These are phyloP conservation scores for Gilbertella persicaria DNA, from an alignment of 371 early-diverging fungal genomes.

Conservation along the genomic window DNA sequence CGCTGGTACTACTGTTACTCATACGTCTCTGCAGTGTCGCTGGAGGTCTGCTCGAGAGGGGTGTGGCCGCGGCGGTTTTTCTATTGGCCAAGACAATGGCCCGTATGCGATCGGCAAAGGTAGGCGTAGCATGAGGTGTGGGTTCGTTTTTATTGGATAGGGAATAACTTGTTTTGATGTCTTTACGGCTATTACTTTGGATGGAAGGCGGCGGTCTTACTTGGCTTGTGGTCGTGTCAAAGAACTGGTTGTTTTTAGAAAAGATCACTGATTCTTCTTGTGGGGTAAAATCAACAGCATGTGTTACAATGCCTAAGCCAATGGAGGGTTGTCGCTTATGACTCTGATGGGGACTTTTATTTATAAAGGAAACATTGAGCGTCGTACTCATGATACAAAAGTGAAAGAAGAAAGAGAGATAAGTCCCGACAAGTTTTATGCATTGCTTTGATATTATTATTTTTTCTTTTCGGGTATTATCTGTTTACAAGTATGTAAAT, in stretches of 20 bases:
- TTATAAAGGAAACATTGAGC: no score
- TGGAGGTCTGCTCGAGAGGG: slow-evolving; percentile 12
- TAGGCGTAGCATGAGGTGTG: neutral
- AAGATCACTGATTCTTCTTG: neutral
- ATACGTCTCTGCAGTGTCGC: no score
- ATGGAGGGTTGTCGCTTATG: slow-evolving; percentile 27
- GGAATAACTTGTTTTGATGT: no score
- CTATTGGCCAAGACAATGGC: slow-evolving; percentile 24
- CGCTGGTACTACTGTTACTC: slow-evolving; percentile 7
- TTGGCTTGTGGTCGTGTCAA: neutral
- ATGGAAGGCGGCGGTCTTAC: slow-evolving; percentile 11
- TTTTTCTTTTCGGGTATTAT: neutral
- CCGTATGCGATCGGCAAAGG: slow-evolving; percentile 30
- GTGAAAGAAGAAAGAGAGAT: neutral
- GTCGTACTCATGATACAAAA: slow-evolving; percentile 7
- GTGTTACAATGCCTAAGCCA: slow-evolving; percentile 38
- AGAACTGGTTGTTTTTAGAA: slow-evolving; percentile 7
- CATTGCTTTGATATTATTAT: neutral
- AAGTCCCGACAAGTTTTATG: neutral
- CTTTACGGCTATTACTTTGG: neutral
- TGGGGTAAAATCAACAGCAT: slow-evolving; percentile 3
- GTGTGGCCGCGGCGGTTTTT: slow-evolving; percentile 16
- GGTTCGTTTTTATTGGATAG: neutral
- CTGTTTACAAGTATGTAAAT: slow-evolving; percentile 30
- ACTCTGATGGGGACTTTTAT: neutral